Evolutionary conservation across 345 rosid species (phyloP).

Genomic region (Populus alba): DNA sequence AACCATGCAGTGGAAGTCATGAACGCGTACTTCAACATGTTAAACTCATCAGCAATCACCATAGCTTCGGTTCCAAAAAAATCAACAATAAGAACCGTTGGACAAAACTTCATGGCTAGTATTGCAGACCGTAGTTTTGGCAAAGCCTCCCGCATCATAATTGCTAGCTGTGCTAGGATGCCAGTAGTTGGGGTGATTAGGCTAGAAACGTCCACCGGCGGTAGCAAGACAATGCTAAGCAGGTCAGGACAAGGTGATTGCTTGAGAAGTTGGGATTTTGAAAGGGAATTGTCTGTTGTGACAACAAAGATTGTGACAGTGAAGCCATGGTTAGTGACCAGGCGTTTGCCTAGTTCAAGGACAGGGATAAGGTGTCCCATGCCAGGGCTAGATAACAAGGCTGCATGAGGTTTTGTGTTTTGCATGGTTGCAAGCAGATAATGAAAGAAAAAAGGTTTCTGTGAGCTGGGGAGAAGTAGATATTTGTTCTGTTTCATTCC

Average conservation of each 20-base stretch:
- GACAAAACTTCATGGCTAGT: neutral
- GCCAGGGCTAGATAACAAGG: conserved; percentile 14
- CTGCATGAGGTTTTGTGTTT: conserved; percentile 13
- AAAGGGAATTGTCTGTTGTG: neutral
- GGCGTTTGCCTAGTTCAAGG: conserved; percentile 19
- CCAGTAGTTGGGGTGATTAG: neutral
- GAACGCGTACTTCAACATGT: conserved; percentile 13
- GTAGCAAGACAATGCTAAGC: neutral
- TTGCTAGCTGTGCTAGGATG: neutral
- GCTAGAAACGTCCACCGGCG: conserved; percentile 1
- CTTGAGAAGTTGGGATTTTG: neutral
- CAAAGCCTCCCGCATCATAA: conserved; percentile 4
- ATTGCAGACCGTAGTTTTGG: neutral
- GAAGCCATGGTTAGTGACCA: conserved; percentile 10
- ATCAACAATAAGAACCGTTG: conserved; percentile 9
- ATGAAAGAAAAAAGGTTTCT: too few relatives aligned
- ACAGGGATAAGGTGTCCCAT: conserved; percentile 17
- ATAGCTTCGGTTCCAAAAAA: conserved; percentile 12
- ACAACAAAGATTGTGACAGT: conserved; percentile 8
- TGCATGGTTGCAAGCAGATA: neutral
- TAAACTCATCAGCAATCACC: conserved; percentile 1
- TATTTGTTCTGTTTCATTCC: too few relatives aligned
- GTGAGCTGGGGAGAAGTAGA: too few relatives aligned
- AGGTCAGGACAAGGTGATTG: neutral
- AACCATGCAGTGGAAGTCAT: conserved; percentile 8